A percentile compares a stretch with the other conserved stretches of the same genome.
phyloP scores from a whole-genome alignment of 768 basidiomycete genomes.

The Suillus weaverae region DNA sequence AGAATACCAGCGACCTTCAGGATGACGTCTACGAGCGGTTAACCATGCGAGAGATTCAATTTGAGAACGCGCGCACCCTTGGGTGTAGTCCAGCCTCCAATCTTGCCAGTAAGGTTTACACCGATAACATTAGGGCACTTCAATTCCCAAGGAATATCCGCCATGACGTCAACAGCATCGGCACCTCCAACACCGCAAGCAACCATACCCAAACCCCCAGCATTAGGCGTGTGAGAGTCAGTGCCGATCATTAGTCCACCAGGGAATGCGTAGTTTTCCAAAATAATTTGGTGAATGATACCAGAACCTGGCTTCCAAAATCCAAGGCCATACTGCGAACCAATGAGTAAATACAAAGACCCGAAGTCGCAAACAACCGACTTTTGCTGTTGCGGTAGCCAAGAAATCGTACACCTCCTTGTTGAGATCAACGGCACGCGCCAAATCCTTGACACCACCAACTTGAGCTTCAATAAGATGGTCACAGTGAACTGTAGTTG shows the following conservation, averaged over 20 bases:
- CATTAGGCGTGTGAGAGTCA: constrained; percentile 98
- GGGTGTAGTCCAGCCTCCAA: constrained; percentile 95
- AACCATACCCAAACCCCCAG: constrained; percentile 98
- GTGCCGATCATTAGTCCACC: constrained; percentile 99
- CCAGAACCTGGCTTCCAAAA: constrained; percentile 99
- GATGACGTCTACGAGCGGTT: constrained; percentile 72
- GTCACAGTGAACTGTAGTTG: constrained; percentile 98
- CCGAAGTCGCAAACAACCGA: constrained; percentile 27
- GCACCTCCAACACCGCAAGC: constrained; percentile 99
- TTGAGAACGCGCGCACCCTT: constrained; percentile 60
- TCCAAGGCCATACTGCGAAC: constrained; percentile 85
- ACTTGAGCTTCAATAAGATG: constrained; percentile 98
- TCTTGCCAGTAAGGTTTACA: constrained; percentile 94
- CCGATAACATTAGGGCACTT: constrained; percentile 99
- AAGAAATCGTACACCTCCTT: constrained; percentile 99
- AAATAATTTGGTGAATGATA: constrained; percentile 98
- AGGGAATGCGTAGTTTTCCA: constrained; percentile 99
- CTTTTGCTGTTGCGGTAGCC: constrained; percentile 94
- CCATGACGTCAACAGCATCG: constrained; percentile 99
- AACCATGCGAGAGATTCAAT: constrained; percentile 1
- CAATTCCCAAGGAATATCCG: constrained; percentile 96
- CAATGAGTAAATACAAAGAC: background rate
- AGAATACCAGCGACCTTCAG: constrained; percentile 99
- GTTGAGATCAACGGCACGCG: constrained; percentile 89
- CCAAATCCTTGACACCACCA: constrained; percentile 92